Percentiles rank a stretch among this genome's conserved stretches.
Evolutionary conservation across 768 basidiomycete species (phyloP).

Genomic region (Rhodocollybia butyracea): DNA sequence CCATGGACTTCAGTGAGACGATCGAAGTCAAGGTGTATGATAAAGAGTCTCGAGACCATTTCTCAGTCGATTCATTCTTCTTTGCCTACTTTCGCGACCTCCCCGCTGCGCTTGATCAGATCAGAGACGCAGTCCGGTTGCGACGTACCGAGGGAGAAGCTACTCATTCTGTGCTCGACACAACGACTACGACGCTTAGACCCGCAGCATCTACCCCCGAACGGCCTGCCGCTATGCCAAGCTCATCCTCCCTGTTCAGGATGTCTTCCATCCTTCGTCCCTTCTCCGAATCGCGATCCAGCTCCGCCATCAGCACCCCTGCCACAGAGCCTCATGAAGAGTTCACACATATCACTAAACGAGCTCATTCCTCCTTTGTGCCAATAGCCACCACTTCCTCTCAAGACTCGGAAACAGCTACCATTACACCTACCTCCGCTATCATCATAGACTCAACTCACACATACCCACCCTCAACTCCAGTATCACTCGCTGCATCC

Average conservation of each 20-base stretch:
- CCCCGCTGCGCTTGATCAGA: conserved; percentile 71
- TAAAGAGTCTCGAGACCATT: conserved; percentile 63
- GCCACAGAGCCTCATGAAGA: conserved; percentile 40
- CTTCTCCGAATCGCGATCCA: conserved; percentile 45
- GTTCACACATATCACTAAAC: conserved; percentile 68
- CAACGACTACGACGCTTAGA: conserved; percentile 39
- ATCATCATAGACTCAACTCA: conserved; percentile 36
- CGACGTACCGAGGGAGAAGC: conserved; percentile 31
- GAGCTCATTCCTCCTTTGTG: conserved; percentile 53
- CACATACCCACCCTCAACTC: conserved; percentile 77
- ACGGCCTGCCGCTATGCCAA: conserved; percentile 14
- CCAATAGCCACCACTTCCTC: conserved; percentile 46
- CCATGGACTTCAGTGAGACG: conserved; percentile 95
- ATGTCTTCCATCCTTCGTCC: conserved; percentile 66
- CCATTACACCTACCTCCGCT: conserved; percentile 22
- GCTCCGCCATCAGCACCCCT: not conserved
- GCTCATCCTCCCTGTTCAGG: conserved; percentile 50
- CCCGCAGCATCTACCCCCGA: not conserved
- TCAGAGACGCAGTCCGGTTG: conserved; percentile 70
- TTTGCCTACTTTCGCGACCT: conserved; percentile 93
- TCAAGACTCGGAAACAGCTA: conserved; percentile 12
- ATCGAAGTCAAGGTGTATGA: conserved; percentile 92
- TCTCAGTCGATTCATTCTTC: conserved; percentile 84
- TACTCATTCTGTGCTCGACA: conserved; percentile 51
- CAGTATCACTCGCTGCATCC: not conserved